phyloP scores from a whole-genome alignment of 2,329 filamentous ascomycete species.

The Teratosphaeria zuluensis region DNA sequence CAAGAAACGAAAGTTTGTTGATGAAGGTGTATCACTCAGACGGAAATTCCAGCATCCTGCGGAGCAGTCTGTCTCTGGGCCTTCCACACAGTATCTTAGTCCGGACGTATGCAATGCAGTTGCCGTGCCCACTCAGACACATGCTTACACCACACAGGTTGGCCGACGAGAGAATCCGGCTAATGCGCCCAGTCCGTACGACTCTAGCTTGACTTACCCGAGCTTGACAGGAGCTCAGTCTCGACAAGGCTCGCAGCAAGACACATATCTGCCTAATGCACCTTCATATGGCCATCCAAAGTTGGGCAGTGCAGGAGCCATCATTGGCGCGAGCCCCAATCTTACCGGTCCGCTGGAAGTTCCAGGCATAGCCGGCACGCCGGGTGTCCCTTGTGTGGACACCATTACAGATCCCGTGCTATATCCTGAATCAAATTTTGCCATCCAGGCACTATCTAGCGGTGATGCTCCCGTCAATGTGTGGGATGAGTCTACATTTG shows the following conservation, averaged over 20 bases:
- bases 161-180: not conserved
- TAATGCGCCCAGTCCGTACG: not conserved
- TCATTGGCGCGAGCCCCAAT: not conserved
- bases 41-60: constrained; percentile 20
- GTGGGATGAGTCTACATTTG: constrained; percentile 17
- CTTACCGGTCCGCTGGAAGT: not conserved
- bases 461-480: constrained; percentile 11
- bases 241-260: not conserved
- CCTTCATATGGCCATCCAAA: not conserved
- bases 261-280: not conserved
- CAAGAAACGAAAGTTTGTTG: constrained; percentile 28
- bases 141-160: not conserved
- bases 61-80: not conserved
- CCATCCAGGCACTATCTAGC: constrained; percentile 8
- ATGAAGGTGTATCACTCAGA: constrained; percentile 23
- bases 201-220: not conserved
- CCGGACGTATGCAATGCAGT: not conserved
- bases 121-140: not conserved
- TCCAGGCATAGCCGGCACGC: not conserved
- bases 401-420: constrained; percentile 1
- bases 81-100: not conserved
- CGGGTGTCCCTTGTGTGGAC: not conserved
- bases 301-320: not conserved
- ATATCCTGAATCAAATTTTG: constrained; percentile 1
- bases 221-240: not conserved